Percentiles rank a stretch among this genome's conserved stretches.
Conservation (phyloP, 2,329 filamentous ascomycete species). For the Talaromyces sp. region DNA sequence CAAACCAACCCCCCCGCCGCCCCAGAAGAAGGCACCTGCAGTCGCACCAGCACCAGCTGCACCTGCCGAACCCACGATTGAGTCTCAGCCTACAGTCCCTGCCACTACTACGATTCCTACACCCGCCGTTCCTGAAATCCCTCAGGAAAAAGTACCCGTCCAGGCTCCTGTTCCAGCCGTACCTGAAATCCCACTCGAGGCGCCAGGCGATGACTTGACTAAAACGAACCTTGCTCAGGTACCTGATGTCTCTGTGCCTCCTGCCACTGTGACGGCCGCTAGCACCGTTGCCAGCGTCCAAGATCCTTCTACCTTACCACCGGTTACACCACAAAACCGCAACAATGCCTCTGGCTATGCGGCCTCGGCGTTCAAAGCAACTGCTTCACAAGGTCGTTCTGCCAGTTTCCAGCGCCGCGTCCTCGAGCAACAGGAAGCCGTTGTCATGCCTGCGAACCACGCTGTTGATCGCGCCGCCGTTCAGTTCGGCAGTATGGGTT, state of each 20-base stretch:
- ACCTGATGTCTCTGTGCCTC: constrained; percentile 71
- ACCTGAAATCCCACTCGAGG: constrained; percentile 45
- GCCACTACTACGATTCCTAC: constrained; percentile 26
- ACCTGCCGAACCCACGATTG: constrained; percentile 22
- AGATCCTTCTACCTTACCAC: constrained; percentile 61
- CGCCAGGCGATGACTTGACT: constrained; percentile 77
- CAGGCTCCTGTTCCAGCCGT: constrained; percentile 28
- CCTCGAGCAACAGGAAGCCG: constrained; percentile 92
- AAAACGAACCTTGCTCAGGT: constrained; percentile 90
- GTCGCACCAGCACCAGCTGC: constrained; percentile 29
- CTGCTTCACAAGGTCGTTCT: constrained; percentile 57
- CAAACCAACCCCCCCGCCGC: constrained; percentile 51
- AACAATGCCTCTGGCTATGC: constrained; percentile 64
- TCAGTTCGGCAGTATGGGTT: constrained; percentile 91
- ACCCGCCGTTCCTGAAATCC: constrained; percentile 37
- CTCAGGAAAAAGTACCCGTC: constrained; percentile 31
- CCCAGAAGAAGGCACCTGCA: constrained; percentile 45
- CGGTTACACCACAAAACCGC: constrained; percentile 48
- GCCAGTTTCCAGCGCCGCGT: constrained; percentile 81
- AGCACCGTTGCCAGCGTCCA: constrained; percentile 86
- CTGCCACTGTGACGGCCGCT: constrained; percentile 74
- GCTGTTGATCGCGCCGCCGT: constrained; percentile 89
- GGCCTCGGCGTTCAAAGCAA: constrained; percentile 76
- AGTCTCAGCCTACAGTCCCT: constrained; percentile 35
- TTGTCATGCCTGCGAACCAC: constrained; percentile 96